These are phyloP conservation scores for Aphanomyces cochlioides DNA, from an alignment of 352 stramenopile species.

Conservation along the genomic window DNA sequence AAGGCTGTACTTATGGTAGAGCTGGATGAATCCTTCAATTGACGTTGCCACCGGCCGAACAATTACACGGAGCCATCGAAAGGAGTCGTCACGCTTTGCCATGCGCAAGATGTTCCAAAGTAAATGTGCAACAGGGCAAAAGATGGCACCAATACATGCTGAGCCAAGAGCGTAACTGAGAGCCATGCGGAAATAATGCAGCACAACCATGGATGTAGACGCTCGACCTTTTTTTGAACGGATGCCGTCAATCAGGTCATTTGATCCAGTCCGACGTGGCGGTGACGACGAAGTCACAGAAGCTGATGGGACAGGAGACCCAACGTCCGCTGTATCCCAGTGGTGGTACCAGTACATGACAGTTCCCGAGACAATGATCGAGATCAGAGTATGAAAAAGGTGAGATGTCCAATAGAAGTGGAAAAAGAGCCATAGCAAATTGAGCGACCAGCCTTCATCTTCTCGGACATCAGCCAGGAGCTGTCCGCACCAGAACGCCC, in stretches of 20 bases:
- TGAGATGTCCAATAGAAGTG: conserved; percentile 89
- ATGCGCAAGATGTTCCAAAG: conserved; percentile 75
- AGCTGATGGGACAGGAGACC: not conserved
- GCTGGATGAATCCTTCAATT: conserved; percentile 73
- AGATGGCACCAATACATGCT: conserved; percentile 76
- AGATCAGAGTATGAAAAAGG: conserved; percentile 80
- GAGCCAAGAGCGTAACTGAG: conserved; percentile 75
- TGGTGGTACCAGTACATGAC: conserved; percentile 86
- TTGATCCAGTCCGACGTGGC: not conserved
- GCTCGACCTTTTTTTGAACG: not conserved
- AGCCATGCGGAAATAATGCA: conserved; percentile 61
- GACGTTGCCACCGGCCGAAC: conserved; percentile 52
- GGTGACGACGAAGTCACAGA: not conserved
- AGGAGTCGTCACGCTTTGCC: conserved; percentile 64
- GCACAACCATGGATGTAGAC: conserved; percentile 44
- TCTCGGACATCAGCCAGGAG: conserved; percentile 61
- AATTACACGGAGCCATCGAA: conserved; percentile 22
- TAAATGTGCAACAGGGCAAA: conserved; percentile 70
- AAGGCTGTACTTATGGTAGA: conserved; percentile 85
- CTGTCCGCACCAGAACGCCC: conserved; percentile 72
- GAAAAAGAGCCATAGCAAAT: conserved; percentile 68
- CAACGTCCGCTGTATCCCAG: conserved; percentile 7
- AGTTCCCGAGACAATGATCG: conserved; percentile 67
- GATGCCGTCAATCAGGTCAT: not conserved
- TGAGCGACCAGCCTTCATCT: conserved; percentile 58